These are phyloP conservation scores for Anthoceros angustus DNA, from an alignment of 225 moss, liverwort and hornwort genomes.

Conservation along the genomic window DNA sequence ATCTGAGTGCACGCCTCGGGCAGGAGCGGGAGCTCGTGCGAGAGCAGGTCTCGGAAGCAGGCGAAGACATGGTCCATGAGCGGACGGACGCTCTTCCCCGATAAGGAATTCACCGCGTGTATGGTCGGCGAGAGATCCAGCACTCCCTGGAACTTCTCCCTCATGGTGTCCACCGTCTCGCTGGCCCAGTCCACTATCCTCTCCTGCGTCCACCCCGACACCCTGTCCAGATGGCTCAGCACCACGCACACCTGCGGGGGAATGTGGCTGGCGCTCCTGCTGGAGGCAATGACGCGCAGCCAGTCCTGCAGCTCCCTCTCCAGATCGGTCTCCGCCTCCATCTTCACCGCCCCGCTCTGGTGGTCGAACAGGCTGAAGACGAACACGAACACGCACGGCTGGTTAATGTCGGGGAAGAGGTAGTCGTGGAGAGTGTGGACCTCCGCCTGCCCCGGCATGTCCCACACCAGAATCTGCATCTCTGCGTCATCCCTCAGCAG, in stretches of 20 bases:
- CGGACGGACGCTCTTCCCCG: not conserved
- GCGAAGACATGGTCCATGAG: constrained; percentile 4
- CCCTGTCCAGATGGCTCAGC: constrained; percentile 12
- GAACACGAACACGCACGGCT: constrained; percentile 12
- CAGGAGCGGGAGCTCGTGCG: not conserved
- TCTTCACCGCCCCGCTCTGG: not conserved
- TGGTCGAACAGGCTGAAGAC: constrained; percentile 12
- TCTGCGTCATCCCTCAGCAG: constrained; percentile 9
- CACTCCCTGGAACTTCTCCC: not conserved
- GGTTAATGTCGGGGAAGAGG: constrained; percentile 8
- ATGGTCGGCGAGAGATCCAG: constrained; percentile 1
- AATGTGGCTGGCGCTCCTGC: constrained; percentile 6
- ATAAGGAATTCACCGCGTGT: not conserved
- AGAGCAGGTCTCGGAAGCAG: not conserved
- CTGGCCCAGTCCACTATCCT: not conserved
- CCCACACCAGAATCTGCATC: constrained; percentile 13
- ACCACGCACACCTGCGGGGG: constrained; percentile 11
- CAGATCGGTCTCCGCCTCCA: constrained; percentile 7
- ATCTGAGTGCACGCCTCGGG: not conserved
- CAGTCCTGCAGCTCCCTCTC: constrained; percentile 8
- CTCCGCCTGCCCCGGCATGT: constrained; percentile 13
- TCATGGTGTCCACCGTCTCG: not conserved
- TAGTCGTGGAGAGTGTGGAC: constrained; percentile 11
- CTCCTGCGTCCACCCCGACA: constrained; percentile 7
- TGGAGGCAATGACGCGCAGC: constrained; percentile 12